Percentiles rank a stretch among this genome's conserved stretches.
These are phyloP conservation scores for Dothistroma septosporum DNA, from an alignment of 2,329 filamentous ascomycete species.

Conservation along the genomic window DNA sequence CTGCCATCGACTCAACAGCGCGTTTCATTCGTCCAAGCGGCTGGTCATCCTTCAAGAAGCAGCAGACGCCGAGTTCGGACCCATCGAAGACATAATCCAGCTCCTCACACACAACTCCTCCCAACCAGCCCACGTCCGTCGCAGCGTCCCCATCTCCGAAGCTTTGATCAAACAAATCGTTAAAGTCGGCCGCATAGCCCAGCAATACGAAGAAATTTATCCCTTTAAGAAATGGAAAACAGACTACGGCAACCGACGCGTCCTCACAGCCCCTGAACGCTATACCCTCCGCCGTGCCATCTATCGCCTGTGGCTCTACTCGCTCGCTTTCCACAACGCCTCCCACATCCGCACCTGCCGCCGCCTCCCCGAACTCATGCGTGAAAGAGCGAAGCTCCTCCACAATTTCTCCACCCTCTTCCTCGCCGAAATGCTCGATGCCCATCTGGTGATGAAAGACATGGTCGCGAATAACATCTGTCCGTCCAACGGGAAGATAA, in stretches of 20 bases:
- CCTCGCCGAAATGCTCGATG: constrained; percentile 57
- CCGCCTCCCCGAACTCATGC: constrained; percentile 43
- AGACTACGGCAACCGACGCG: constrained; percentile 53
- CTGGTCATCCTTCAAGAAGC: constrained; percentile 52
- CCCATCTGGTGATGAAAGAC: constrained; percentile 53
- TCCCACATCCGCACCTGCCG: constrained; percentile 50
- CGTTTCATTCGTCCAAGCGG: constrained; percentile 53
- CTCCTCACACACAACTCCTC: constrained; percentile 58
- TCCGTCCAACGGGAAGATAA: constrained; percentile 58
- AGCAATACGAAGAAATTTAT: constrained; percentile 59
- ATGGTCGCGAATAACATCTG: constrained; percentile 57
- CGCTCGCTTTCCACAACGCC: constrained; percentile 55
- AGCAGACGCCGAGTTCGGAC: constrained; percentile 55
- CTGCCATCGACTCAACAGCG: constrained; percentile 51
- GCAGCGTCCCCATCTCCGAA: constrained; percentile 51
- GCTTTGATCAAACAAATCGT: constrained; percentile 55
- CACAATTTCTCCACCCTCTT: constrained; percentile 56
- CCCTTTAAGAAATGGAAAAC: constrained; percentile 60
- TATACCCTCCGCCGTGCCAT: constrained; percentile 53
- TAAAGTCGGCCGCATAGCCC: constrained; percentile 51
- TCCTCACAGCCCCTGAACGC: constrained; percentile 49
- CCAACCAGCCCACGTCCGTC: constrained; percentile 54
- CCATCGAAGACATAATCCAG: constrained; percentile 56
- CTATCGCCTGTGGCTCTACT: constrained; percentile 59
- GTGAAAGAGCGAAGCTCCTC: constrained; percentile 53